Evolutionary conservation across 768 basidiomycete species (phyloP).

Genomic region (Stropharia rugosoannulata): DNA sequence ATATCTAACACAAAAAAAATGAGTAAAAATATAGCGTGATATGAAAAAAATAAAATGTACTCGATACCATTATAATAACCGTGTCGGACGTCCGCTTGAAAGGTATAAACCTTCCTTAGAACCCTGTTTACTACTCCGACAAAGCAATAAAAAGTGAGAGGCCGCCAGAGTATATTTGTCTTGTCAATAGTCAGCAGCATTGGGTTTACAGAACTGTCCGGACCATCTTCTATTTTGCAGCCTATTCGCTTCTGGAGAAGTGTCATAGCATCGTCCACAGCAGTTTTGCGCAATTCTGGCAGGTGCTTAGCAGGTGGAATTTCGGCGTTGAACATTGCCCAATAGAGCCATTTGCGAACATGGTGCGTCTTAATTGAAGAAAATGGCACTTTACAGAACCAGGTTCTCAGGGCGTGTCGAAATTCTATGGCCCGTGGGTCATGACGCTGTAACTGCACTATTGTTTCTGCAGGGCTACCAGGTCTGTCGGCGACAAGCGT

Average conservation of each 20-base stretch:
- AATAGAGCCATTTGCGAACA: slow-evolving; percentile 76
- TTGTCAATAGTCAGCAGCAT: slow-evolving; percentile 79
- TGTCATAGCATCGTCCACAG: slow-evolving; percentile 60
- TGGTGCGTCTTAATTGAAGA: slow-evolving; percentile 62
- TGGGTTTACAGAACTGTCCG: slow-evolving; percentile 48
- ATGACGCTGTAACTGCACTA: slow-evolving; percentile 52
- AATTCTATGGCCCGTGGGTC: slow-evolving; percentile 78
- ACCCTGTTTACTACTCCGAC: slow-evolving; percentile 48
- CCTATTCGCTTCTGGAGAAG: slow-evolving; percentile 75
- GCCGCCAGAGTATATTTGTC: slow-evolving; percentile 67
- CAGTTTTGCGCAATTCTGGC: slow-evolving; percentile 40
- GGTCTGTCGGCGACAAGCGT: slow-evolving; percentile 47
- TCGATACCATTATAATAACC: slow-evolving; percentile 66
- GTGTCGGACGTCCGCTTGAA: slow-evolving; percentile 40
- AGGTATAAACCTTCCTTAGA: slow-evolving; percentile 43
- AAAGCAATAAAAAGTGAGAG: slow-evolving; percentile 60
- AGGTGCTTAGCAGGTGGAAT: slow-evolving; percentile 52
- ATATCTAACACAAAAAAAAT: slow-evolving; percentile 46
- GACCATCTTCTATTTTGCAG: slow-evolving; percentile 57
- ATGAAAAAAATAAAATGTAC: slow-evolving; percentile 34
- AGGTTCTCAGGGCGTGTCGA: slow-evolving; percentile 64
- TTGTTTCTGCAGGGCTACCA: slow-evolving; percentile 59
- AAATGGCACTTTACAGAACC: slow-evolving; percentile 81
- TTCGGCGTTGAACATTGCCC: slow-evolving; percentile 75
- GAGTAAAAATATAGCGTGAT: background rate